phyloP scores from a whole-genome alignment of 177 flowering plant genomes.

The Vitis hybrid region DNA sequence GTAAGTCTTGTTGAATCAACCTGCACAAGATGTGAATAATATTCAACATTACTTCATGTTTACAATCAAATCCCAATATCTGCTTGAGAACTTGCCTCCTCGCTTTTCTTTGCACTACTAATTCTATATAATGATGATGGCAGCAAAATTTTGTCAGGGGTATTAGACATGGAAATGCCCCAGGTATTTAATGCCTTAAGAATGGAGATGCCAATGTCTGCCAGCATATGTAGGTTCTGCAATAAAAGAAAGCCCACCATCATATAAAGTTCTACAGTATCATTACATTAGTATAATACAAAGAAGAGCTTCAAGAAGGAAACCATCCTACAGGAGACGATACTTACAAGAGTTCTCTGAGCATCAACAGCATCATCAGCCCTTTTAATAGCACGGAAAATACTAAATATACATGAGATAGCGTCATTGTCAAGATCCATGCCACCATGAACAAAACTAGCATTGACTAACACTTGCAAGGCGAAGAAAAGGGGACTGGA shows the following conservation, averaged over 20 bases:
- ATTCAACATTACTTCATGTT: neutral
- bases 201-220: slow-evolving; percentile 61
- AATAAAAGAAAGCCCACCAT: slow-evolving; percentile 6
- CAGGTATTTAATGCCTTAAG: slow-evolving; percentile 36
- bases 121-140: slow-evolving; percentile 75
- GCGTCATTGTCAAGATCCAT: slow-evolving; percentile 33
- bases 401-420: slow-evolving; percentile 41
- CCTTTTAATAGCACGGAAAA: slow-evolving; percentile 71
- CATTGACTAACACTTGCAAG: slow-evolving; percentile 48
- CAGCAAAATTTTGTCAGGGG: slow-evolving; percentile 53
- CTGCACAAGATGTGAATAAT: slow-evolving; percentile 35
- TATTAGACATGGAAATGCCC: slow-evolving; percentile 27
- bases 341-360: slow-evolving; percentile 57
- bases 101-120: slow-evolving; percentile 20
- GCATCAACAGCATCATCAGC: slow-evolving; percentile 83
- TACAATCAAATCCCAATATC: neutral
- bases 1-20: slow-evolving; percentile 20
- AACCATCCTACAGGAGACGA: neutral
- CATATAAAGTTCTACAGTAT: neutral
- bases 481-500: slow-evolving; percentile 74
- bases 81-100: slow-evolving; percentile 37
- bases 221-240: slow-evolving; percentile 74
- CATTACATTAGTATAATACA: slow-evolving; percentile 1
- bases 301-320: slow-evolving; percentile 6
- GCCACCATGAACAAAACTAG: slow-evolving; percentile 36